Conservation (phyloP, 176 grass and related monocot species). For the Sorghum bicolor region Sorghum_bicolor_NCBIv3 NC_012872.2:16984501-16985000, state of each 20-base stretch:
- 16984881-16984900: neutral
- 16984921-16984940: neutral
- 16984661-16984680: slow-evolving; percentile 78
- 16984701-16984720: slow-evolving; percentile 92
- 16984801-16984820: neutral
- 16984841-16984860: too few relatives aligned
- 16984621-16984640: slow-evolving; percentile 16
- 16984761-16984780: slow-evolving; percentile 64
- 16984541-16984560: slow-evolving; percentile 98
- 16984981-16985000: slow-evolving; percentile 88
- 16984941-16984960: neutral
- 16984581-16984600: neutral
- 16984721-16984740: slow-evolving; percentile 97
- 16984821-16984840: neutral
- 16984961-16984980: slow-evolving; percentile 55
- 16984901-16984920: neutral
- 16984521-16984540: slow-evolving; percentile 98
- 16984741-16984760: slow-evolving; percentile 99
- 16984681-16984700: slow-evolving; percentile 73
- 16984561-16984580: slow-evolving; percentile 97
- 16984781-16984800: neutral
- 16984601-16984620: slow-evolving; percentile 24
- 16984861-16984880: too few relatives aligned
- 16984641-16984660: slow-evolving; percentile 9
- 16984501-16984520: slow-evolving; percentile 92